Evolutionary conservation across 768 basidiomycete genomes (phyloP), one percentile per base, ranked within the genome.

Genomic region (Phylloporus sp.): DNA sequence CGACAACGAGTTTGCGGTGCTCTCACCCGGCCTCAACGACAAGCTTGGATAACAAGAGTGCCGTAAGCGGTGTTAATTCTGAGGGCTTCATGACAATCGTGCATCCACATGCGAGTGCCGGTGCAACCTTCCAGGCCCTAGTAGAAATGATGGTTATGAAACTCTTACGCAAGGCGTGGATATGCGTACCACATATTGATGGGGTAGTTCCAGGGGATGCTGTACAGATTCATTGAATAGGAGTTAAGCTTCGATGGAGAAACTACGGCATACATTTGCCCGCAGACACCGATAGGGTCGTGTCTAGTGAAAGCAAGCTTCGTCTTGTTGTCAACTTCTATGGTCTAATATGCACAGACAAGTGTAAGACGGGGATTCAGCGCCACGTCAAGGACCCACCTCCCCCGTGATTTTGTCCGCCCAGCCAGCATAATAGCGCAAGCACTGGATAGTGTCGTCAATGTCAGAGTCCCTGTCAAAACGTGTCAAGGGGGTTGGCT

Each of bases 51-150:
- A 94, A 74, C 68, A 89, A 86, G 58, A 94, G 75, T 8, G 90
- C 90, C 23, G 91, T 88, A 44, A 94, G 74, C 11, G 91, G 90
- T 1, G 88, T 91, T 48, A 91, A 66, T 69, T 95, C 92, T 13
- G 89, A 93, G 3, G 94, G 91, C 69, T 97, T 97, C 85, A 98
- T 88, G 61, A 97, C 87, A 63, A 95, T 86, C 22, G 91, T 91
- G 71, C 92, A 95, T 31, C 95, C 93, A 48, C 83, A 82, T 8
- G 94, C 92, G 50, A 97, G 80, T 13, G 94, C 92, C 9, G 93
- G 95, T 10, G 88, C 93, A 41, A 95, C 81, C 71, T 97, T 97
- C 93, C 93, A 95, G 24, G 85, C 72, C 83, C 85, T 86, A 48
- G 31, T 29, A 24, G 26, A 18, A 49, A 45, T 57, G 26, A 47